Percentiles rank a stretch among this genome's conserved stretches.
These are phyloP conservation scores for Flaveria linearis DNA, from an alignment of 129 eudicot genomes.

Conservation along the genomic window DNA sequence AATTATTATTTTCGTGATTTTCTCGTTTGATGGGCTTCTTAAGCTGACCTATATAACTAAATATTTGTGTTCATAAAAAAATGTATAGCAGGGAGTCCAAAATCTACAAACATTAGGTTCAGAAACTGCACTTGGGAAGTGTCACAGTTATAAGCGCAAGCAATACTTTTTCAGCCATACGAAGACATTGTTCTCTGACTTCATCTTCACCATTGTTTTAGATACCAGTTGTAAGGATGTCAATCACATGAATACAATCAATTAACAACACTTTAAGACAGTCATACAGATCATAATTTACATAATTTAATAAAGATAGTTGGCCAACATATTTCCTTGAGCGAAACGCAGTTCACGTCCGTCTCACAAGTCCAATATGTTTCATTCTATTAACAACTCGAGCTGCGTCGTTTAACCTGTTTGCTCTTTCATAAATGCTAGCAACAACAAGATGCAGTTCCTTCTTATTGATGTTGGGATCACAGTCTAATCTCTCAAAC, in stretches of 20 bases:
- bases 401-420: slow-evolving; percentile 76
- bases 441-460: slow-evolving; percentile 87
- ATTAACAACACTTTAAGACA: slow-evolving; percentile 14
- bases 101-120: not conserved
- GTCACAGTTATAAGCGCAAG: too few relatives aligned
- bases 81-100: not conserved
- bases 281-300: slow-evolving; percentile 13
- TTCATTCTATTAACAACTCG: slow-evolving; percentile 61
- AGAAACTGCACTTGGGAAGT: too few relatives aligned
- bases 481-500: slow-evolving; percentile 57
- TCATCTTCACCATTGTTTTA: slow-evolving; percentile 9
- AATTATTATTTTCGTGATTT: not conserved
- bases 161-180: too few relatives aligned
- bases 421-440: slow-evolving; percentile 72
- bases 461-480: slow-evolving; percentile 72
- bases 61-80: too few relatives aligned
- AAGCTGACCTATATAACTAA: too few relatives aligned
- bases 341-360: not conserved
- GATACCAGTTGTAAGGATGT: not conserved
- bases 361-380: slow-evolving; percentile 42
- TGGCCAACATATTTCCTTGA: not conserved
- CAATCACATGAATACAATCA: slow-evolving; percentile 2
- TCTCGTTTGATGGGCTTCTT: not conserved
- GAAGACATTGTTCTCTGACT: not conserved
- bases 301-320: not conserved